Conservation (phyloP, 352 stramenopile genomes). For the Globisporangium camurandrum region DNA sequence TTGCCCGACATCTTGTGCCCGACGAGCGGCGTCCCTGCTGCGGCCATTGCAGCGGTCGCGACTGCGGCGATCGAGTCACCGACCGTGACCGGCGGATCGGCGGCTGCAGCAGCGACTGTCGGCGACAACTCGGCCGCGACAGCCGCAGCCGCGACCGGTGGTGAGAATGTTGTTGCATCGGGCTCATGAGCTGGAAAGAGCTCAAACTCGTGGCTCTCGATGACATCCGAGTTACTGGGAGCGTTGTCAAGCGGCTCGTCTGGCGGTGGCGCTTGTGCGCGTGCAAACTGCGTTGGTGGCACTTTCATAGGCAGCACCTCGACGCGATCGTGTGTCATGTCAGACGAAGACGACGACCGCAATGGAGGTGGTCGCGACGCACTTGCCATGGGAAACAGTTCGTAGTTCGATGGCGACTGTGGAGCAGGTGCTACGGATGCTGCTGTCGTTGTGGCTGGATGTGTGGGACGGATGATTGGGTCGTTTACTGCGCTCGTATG, state of each 20-base stretch:
- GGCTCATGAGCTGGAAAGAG: constrained; percentile 22
- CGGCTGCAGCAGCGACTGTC: constrained; percentile 7
- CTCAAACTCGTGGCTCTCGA: constrained; percentile 15
- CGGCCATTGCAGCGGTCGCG: not conserved
- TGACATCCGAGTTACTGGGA: not conserved
- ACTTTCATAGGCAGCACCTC: constrained; percentile 3
- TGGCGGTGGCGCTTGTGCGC: constrained; percentile 2
- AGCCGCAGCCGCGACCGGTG: constrained; percentile 6
- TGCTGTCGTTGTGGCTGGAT: not conserved
- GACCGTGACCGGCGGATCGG: too few relatives aligned
- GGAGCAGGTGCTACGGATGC: not conserved
- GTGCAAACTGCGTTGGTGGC: constrained; percentile 1
- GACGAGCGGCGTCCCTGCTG: constrained; percentile 8
- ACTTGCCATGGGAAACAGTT: constrained; percentile 31
- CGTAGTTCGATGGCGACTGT: constrained; percentile 22
- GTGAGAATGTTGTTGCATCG: not conserved
- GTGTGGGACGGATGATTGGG: not conserved
- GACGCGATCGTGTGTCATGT: not conserved
- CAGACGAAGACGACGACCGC: not conserved
- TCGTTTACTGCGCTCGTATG: not conserved
- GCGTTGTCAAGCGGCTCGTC: not conserved
- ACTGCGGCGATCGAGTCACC: constrained; percentile 12
- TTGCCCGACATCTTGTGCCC: constrained; percentile 70
- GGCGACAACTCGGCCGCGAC: constrained; percentile 5
- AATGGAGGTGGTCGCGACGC: not conserved